phyloP scores from a whole-genome alignment of 2,329 filamentous ascomycete genomes.

The Tolypocladium inflatum region DNA sequence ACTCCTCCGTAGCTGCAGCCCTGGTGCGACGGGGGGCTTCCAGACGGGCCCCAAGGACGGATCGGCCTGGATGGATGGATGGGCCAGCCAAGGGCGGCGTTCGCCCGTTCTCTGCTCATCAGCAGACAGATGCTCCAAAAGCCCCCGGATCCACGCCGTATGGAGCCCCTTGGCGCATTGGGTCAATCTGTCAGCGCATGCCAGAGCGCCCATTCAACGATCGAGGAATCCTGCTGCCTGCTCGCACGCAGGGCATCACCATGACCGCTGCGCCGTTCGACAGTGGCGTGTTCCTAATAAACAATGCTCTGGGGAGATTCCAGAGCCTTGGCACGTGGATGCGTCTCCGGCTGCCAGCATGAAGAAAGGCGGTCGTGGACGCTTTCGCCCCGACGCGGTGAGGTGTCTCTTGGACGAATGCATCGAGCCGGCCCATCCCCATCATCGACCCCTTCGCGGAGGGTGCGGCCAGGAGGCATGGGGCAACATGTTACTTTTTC shows the following conservation, averaged over 20 bases:
- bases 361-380: background rate
- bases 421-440: background rate
- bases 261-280: background rate
- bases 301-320: background rate
- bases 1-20: background rate
- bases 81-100: background rate
- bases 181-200: background rate
- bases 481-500: background rate
- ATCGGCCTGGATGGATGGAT: background rate
- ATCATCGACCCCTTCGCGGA: background rate
- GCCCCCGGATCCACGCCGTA: background rate
- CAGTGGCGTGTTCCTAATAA: background rate
- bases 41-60: background rate
- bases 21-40: background rate
- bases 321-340: background rate
- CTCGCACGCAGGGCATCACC: background rate
- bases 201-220: slow-evolving; percentile 13
- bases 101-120: background rate
- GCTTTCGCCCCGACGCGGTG: background rate
- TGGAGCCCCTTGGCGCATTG: background rate
- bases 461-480: background rate
- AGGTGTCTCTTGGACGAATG: background rate
- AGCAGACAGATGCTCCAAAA: background rate
- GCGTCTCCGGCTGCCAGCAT: background rate
- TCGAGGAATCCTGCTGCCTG: slow-evolving; percentile 21